Conservation (phyloP, 768 basidiomycete genomes). For the Lactarius sanguifluus region DNA sequence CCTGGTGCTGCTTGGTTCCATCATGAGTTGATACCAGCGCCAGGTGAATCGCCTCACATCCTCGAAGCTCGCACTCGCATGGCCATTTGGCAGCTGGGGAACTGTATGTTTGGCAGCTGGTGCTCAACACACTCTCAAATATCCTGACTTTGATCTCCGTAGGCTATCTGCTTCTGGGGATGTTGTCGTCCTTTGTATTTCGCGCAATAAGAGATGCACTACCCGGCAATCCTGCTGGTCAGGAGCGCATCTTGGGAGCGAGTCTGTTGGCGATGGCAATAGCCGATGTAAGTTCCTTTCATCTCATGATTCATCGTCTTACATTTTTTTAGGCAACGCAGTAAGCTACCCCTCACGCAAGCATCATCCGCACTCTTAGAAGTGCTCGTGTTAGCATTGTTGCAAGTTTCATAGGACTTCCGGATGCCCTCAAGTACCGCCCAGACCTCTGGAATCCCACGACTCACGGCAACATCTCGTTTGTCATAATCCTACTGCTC, state of each 20-base stretch:
- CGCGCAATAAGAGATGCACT: conserved; percentile 64
- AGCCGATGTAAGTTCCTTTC: conserved; percentile 57
- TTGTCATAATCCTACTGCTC: conserved; percentile 53
- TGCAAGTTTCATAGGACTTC: conserved; percentile 57
- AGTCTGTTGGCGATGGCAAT: conserved; percentile 61
- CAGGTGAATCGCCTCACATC: conserved; percentile 35
- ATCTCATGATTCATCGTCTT: conserved; percentile 5
- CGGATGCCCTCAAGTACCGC: conserved; percentile 51
- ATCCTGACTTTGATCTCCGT: neutral
- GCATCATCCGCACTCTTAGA: neutral
- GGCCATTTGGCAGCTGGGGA: conserved; percentile 67
- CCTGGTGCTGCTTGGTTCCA: conserved; percentile 70
- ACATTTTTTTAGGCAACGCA: conserved; percentile 51
- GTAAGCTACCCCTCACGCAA: conserved; percentile 38
- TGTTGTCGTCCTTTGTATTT: conserved; percentile 66
- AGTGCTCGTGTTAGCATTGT: conserved; percentile 47
- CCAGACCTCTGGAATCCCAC: conserved; percentile 62
- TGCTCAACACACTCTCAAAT: neutral
- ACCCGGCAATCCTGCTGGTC: conserved; percentile 53
- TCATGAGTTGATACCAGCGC: conserved; percentile 58
- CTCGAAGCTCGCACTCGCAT: conserved; percentile 55
- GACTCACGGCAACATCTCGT: conserved; percentile 76
- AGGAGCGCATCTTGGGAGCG: conserved; percentile 68
- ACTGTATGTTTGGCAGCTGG: conserved; percentile 45
- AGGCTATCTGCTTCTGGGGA: conserved; percentile 65